Conservation (phyloP, 2,329 filamentous ascomycete genomes). For the Alternaria solani region DNA sequence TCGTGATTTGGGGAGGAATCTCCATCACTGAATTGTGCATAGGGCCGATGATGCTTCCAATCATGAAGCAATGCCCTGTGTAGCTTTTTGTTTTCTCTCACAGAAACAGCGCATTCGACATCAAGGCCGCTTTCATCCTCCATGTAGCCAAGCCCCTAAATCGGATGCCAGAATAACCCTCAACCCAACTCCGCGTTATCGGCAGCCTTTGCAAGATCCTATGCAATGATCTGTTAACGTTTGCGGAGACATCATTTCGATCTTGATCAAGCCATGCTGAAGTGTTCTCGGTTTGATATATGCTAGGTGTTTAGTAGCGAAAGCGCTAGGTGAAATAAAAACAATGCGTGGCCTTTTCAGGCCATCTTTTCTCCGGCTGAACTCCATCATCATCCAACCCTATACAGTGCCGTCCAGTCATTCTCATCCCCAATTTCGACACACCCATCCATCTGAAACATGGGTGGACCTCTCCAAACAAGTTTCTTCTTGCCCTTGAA, state of each 20-base stretch:
- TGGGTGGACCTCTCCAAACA: slow-evolving; percentile 1
- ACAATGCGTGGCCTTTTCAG: slow-evolving; percentile 18
- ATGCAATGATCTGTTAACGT: slow-evolving; percentile 16
- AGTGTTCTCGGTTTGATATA: slow-evolving; percentile 8
- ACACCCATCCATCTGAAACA: slow-evolving; percentile 10
- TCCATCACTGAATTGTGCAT: neutral
- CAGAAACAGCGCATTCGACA: slow-evolving; percentile 29
- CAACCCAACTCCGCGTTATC: slow-evolving; percentile 14
- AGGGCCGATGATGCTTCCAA: neutral
- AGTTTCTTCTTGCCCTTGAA: slow-evolving; percentile 9
- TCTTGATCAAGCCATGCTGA: neutral
- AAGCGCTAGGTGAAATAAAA: slow-evolving; percentile 15
- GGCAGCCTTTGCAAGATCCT: slow-evolving; percentile 9
- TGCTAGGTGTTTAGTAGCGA: slow-evolving; percentile 17
- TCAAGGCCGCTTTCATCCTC: slow-evolving; percentile 31
- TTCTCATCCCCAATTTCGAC: slow-evolving; percentile 14
- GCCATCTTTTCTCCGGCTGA: slow-evolving; percentile 11
- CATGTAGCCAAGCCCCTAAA: slow-evolving; percentile 35
- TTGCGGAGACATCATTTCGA: slow-evolving; percentile 13
- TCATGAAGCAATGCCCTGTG: neutral
- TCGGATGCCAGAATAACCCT: slow-evolving; percentile 32
- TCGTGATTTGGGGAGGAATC: neutral
- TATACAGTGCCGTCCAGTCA: slow-evolving; percentile 29
- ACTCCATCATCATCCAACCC: slow-evolving; percentile 26
- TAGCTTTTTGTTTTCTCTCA: neutral